These are phyloP conservation scores for Botrytis porri DNA, from an alignment of 2,329 filamentous ascomycete genomes.

Conservation along the genomic window DNA sequence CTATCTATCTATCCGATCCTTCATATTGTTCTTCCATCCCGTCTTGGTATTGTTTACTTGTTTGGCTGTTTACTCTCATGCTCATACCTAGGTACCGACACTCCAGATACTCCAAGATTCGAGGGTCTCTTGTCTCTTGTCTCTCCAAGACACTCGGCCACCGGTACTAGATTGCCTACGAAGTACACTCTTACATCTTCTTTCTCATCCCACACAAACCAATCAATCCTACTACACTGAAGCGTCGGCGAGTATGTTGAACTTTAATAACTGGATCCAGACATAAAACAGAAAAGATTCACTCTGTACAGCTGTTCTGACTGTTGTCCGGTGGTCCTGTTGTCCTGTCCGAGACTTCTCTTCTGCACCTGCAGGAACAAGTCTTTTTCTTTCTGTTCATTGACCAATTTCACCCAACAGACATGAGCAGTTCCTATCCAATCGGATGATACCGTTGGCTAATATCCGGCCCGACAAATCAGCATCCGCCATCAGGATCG, in stretches of 20 bases:
- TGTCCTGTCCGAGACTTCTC: background rate
- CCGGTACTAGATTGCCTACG: no score
- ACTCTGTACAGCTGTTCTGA: background rate
- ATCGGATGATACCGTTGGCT: background rate
- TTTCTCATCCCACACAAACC: background rate
- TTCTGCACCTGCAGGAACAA: background rate
- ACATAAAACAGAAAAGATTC: background rate
- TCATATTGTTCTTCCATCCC: background rate
- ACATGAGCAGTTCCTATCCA: background rate
- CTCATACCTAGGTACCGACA: no score
- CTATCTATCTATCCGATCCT: no score
- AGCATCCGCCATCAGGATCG: background rate
- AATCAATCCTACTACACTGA: background rate
- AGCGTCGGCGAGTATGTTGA: background rate
- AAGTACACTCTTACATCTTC: no score
- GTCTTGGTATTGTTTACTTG: no score
- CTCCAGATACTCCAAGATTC: no score
- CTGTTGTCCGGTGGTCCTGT: background rate
- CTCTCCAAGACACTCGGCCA: no score
- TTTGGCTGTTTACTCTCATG: no score
- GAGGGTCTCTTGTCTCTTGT: no score
- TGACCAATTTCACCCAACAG: slow-evolving; percentile 5
- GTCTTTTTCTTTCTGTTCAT: background rate
- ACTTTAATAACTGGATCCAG: background rate
- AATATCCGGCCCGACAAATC: background rate